A percentile compares a stretch with the other conserved stretches of the same genome.
phyloP scores from a whole-genome alignment of 2,329 filamentous ascomycete genomes.

The Xylaria sp. region DNA sequence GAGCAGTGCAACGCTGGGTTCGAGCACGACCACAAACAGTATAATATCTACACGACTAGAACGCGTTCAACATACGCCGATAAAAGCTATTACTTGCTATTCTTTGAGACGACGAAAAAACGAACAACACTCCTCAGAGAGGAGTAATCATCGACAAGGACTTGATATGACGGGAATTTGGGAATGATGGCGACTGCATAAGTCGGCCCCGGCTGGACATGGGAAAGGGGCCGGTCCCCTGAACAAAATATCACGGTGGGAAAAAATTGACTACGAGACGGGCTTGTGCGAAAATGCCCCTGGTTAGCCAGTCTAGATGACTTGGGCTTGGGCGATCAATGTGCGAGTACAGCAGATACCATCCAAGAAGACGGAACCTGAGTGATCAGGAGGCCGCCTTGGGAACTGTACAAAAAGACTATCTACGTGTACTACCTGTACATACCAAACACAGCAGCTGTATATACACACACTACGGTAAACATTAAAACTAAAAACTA shows the following conservation, averaged over 20 bases:
- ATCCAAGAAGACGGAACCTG: conserved; percentile 6
- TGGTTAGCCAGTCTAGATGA: conserved; percentile 36
- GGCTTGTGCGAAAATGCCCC: conserved; percentile 24
- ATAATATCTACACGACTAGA: conserved; percentile 36
- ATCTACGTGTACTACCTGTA: conserved; percentile 26
- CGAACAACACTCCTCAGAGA: conserved; percentile 22
- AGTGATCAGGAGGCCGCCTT: conserved; percentile 20
- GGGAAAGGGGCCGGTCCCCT: conserved; percentile 28
- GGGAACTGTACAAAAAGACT: conserved; percentile 26
- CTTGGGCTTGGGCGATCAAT: conserved; percentile 22
- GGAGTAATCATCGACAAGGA: conserved; percentile 19
- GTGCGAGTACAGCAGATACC: conserved; percentile 20
- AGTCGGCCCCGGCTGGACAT: conserved; percentile 6
- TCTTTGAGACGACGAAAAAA: conserved; percentile 19
- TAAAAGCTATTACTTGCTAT: conserved; percentile 10
- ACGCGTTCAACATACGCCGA: conserved; percentile 9
- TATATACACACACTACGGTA: conserved; percentile 4
- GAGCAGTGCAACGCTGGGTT: conserved; percentile 69
- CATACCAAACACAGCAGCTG: conserved; percentile 25
- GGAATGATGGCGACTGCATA: conserved; percentile 6
- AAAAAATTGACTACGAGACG: conserved; percentile 5
- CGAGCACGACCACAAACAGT: conserved; percentile 54
- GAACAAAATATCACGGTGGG: conserved; percentile 13
- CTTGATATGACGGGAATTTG: conserved; percentile 21
- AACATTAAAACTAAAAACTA: background rate